Conservation (phyloP, 139 green algal species). For the Micromonas commoda region DNA sequence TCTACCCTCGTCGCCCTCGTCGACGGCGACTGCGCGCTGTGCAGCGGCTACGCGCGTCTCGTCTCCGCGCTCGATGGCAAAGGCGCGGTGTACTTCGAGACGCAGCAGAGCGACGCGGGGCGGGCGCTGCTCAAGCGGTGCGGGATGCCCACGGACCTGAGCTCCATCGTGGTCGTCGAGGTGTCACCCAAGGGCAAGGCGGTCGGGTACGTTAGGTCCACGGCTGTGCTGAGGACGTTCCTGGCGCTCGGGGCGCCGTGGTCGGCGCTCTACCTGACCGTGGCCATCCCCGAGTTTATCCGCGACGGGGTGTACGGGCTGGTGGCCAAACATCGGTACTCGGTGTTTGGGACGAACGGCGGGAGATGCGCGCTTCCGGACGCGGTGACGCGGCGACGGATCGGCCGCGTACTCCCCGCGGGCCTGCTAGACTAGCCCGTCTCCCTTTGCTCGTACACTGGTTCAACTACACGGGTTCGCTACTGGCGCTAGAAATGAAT, state of each 20-base stretch:
- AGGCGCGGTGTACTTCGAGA: conserved; percentile 36
- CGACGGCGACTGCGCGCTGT: conserved; percentile 42
- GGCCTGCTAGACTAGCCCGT: not conserved
- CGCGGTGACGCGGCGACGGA: not conserved
- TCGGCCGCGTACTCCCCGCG: not conserved
- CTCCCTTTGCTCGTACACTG: too few species aligned
- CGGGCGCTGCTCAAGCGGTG: conserved; percentile 15
- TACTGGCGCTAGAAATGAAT: too few species aligned
- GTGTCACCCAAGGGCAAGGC: not conserved
- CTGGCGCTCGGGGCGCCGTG: not conserved
- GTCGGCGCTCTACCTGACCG: not conserved
- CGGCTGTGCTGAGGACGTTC: conserved; percentile 28
- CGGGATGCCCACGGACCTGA: conserved; percentile 26
- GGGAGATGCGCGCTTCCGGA: not conserved
- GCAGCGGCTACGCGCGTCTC: conserved; percentile 35
- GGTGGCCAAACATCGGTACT: conserved; percentile 30
- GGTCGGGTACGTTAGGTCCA: conserved; percentile 27
- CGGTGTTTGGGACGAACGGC: conserved; percentile 35
- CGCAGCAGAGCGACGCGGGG: conserved; percentile 35
- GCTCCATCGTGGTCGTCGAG: conserved; percentile 35
- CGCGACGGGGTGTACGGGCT: conserved; percentile 28
- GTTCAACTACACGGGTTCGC: too few species aligned
- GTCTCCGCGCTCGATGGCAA: conserved; percentile 19
- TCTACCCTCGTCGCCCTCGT: conserved; percentile 31
- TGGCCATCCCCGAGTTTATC: conserved; percentile 23